Evolutionary conservation across 1,284 basidiomycete genomes (phyloP).

Genomic region (Microbotryum scabiosae): DNA sequence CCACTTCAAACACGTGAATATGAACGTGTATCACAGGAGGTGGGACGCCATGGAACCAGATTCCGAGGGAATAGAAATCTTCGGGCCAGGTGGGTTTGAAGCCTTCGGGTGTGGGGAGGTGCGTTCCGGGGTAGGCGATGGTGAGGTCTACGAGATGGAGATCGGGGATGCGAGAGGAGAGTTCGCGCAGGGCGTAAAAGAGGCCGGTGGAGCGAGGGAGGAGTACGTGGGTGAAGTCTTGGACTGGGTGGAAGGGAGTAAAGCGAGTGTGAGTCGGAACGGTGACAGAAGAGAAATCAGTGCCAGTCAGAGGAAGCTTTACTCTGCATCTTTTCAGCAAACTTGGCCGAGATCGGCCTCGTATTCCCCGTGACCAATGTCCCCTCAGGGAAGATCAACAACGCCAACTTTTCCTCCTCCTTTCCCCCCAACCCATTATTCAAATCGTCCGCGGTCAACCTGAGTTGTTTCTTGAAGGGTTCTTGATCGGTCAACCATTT

Average conservation of each 20-base stretch:
- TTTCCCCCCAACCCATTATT: neutral
- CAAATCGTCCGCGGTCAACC: slow-evolving; percentile 1
- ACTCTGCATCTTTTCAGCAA: slow-evolving; percentile 70
- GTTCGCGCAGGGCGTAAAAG: slow-evolving; percentile 69
- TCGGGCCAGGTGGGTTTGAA: slow-evolving; percentile 54
- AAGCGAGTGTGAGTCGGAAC: too few species aligned
- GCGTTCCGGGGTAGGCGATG: slow-evolving; percentile 29
- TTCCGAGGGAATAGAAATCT: slow-evolving; percentile 76
- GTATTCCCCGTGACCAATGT: slow-evolving; percentile 79
- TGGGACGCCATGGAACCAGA: slow-evolving; percentile 61
- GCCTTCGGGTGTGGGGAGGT: neutral
- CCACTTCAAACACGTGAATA: slow-evolving; percentile 63
- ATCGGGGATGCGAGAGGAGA: slow-evolving; percentile 65
- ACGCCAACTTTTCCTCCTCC: slow-evolving; percentile 9
- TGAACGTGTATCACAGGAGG: slow-evolving; percentile 85
- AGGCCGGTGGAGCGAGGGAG: slow-evolving; percentile 87
- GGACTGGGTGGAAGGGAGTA: too few species aligned
- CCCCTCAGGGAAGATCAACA: slow-evolving; percentile 63
- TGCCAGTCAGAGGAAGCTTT: slow-evolving; percentile 37
- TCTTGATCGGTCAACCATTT: slow-evolving; percentile 18
- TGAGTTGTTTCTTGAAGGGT: slow-evolving; percentile 14
- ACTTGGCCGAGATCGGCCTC: slow-evolving; percentile 68
- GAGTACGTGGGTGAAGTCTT: slow-evolving; percentile 65
- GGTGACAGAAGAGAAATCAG: neutral
- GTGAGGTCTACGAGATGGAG: slow-evolving; percentile 51